These are phyloP conservation scores for Galerina sulciceps DNA, from an alignment of 768 basidiomycete genomes.

Conservation along the genomic window DNA sequence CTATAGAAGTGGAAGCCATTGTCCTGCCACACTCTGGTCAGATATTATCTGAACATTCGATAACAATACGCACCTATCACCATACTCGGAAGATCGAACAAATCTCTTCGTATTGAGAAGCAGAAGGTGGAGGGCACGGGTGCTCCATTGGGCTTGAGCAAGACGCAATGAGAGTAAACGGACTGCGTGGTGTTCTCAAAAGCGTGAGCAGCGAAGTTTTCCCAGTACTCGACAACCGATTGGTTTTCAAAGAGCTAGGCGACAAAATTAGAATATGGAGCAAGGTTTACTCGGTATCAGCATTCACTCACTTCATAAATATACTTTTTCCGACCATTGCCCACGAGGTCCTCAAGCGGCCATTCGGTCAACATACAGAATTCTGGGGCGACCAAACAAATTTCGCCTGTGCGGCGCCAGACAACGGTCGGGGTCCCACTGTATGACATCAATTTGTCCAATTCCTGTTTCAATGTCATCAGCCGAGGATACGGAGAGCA, in stretches of 20 bases:
- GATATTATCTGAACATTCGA: not conserved
- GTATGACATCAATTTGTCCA: constrained; percentile 96
- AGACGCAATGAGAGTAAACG: constrained; percentile 89
- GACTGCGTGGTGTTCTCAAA: constrained; percentile 98
- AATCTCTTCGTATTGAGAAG: constrained; percentile 91
- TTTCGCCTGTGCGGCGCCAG: constrained; percentile 98
- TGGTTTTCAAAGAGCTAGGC: constrained; percentile 90
- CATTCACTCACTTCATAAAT: constrained; percentile 62
- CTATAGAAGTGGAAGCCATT: constrained; percentile 85
- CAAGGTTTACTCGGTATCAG: not conserved
- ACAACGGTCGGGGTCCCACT: constrained; percentile 97
- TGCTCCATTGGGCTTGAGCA: constrained; percentile 83
- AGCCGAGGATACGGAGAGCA: constrained; percentile 1
- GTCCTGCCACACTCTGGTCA: constrained; percentile 50
- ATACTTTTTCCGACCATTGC: constrained; percentile 53
- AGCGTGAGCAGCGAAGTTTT: constrained; percentile 94
- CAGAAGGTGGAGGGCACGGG: constrained; percentile 94
- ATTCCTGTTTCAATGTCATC: constrained; percentile 60
- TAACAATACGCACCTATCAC: constrained; percentile 69
- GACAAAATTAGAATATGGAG: constrained; percentile 6
- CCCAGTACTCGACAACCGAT: constrained; percentile 95
- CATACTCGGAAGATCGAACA: constrained; percentile 88
- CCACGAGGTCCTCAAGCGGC: constrained; percentile 79
- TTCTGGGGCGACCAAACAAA: constrained; percentile 95
- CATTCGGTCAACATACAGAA: constrained; percentile 95